Conservation (phyloP, 345 rosid species). For the Linum trigynum region DNA sequence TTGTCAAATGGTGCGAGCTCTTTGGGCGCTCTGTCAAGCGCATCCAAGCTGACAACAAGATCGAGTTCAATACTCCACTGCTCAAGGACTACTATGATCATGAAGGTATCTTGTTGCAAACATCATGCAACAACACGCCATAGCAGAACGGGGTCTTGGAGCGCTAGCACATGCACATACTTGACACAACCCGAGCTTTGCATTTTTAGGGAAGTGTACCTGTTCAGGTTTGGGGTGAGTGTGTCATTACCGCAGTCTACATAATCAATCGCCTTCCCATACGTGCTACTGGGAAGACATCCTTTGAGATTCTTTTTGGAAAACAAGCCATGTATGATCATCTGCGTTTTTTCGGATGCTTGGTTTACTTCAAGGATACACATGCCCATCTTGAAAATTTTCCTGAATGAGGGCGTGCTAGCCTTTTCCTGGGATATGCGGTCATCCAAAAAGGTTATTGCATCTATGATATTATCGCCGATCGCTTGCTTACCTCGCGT, state of each 20-base stretch:
- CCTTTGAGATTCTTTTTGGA: background rate
- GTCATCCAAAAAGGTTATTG: background rate
- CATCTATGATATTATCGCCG: background rate
- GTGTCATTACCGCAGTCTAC: background rate
- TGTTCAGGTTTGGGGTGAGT: background rate
- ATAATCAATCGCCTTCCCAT: background rate
- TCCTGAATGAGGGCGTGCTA: background rate
- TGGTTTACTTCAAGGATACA: background rate
- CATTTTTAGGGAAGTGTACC: background rate
- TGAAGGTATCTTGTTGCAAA: too few relatives aligned
- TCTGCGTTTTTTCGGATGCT: background rate
- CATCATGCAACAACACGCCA: too few relatives aligned
- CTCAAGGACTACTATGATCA: background rate
- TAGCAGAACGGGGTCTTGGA: too few relatives aligned
- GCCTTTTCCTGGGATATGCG: conserved; percentile 10
- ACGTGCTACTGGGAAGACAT: background rate
- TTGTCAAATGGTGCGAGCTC: background rate
- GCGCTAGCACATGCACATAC: too few relatives aligned
- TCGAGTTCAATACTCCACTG: background rate
- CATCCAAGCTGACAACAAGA: background rate
- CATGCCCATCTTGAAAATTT: background rate
- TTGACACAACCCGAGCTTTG: background rate
- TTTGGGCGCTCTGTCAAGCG: background rate
- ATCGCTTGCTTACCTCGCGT: background rate
- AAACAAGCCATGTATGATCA: background rate